Evolutionary conservation across 768 basidiomycete genomes (phyloP).

Genomic region (Lactarius sp.): DNA sequence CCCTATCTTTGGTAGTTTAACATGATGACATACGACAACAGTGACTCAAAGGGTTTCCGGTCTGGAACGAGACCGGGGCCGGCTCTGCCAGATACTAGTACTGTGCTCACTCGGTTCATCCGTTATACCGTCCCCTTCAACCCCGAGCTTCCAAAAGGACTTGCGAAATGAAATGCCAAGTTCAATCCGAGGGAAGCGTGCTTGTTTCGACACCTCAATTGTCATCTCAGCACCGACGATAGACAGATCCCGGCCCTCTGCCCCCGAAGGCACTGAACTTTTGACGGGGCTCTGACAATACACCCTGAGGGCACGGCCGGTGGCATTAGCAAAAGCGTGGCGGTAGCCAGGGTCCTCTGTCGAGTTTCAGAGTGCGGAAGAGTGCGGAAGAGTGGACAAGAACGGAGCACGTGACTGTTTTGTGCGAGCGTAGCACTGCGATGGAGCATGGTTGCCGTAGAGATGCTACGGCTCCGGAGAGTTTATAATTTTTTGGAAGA

Average conservation of each 20-base stretch:
- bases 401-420: not conserved
- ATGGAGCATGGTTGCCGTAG: not conserved
- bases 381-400: not conserved
- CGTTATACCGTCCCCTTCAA: not conserved
- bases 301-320: not conserved
- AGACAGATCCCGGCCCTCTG: not conserved
- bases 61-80: not conserved
- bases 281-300: not conserved
- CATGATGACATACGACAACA: not conserved
- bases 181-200: not conserved
- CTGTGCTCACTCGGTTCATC: not conserved
- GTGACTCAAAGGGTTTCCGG: not conserved
- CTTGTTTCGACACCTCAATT: not conserved
- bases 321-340: not conserved
- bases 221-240: not conserved
- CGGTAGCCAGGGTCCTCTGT: not conserved
- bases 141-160: not conserved
- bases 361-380: not conserved
- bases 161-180: not conserved
- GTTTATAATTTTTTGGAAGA: not conserved
- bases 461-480: not conserved
- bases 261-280: not conserved
- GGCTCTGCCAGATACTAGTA: no score
- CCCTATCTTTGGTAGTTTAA: not conserved
- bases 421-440: not conserved